A percentile compares a stretch with the other conserved stretches of the same genome.
These are phyloP conservation scores for Tylopilus microsporus DNA, from an alignment of 1,284 basidiomycete species.

Conservation along the genomic window DNA sequence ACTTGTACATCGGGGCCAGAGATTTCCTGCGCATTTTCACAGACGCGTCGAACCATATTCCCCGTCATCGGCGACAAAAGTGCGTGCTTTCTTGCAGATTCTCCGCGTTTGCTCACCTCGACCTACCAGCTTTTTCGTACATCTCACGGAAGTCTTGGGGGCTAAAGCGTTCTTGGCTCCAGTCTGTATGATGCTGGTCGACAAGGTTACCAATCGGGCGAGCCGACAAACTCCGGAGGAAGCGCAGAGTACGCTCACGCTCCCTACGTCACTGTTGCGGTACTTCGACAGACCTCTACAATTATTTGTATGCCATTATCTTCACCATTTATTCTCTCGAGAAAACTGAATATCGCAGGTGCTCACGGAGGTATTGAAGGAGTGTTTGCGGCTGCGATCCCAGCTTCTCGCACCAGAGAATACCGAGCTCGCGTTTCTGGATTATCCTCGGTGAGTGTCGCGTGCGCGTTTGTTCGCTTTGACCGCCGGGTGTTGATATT, in stretches of 20 bases:
- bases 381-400: constrained; percentile 58
- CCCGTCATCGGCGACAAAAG: constrained; percentile 81
- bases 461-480: neutral
- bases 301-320: too few species aligned
- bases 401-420: constrained; percentile 41
- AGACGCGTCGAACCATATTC: constrained; percentile 82
- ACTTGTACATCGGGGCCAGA: constrained; percentile 62
- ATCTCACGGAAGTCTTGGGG: constrained; percentile 85
- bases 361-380: constrained; percentile 62
- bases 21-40: constrained; percentile 85
- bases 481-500: constrained; percentile 1
- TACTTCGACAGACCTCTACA: constrained; percentile 43
- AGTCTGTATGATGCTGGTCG: constrained; percentile 81
- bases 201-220: constrained; percentile 70
- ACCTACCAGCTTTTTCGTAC: constrained; percentile 74
- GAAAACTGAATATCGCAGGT: constrained; percentile 41
- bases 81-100: constrained; percentile 25
- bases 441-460: constrained; percentile 47
- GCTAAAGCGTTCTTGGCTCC: constrained; percentile 79
- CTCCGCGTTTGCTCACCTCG: constrained; percentile 6
- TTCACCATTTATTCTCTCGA: neutral
- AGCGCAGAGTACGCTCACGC: constrained; percentile 52
- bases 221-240: constrained; percentile 64
- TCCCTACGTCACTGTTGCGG: constrained; percentile 65
- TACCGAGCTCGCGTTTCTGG: constrained; percentile 50